A percentile compares a stretch with the other conserved stretches of the same genome.
phyloP scores from a whole-genome alignment of 176 grass and related monocot species.

The Neostapfia colusana region DNA sequence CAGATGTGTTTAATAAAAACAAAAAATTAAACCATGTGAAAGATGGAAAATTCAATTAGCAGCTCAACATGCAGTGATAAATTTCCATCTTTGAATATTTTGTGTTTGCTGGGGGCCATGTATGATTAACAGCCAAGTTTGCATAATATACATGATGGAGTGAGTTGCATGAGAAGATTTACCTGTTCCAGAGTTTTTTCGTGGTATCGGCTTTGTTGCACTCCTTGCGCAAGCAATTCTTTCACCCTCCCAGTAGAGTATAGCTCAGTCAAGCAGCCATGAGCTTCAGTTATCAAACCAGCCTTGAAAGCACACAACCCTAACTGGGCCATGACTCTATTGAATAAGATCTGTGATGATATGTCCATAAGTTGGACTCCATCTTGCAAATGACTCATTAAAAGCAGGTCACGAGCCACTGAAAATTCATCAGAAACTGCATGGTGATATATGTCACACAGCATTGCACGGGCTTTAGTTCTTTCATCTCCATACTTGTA shows the following conservation, averaged over 20 bases:
- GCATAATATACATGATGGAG: neutral
- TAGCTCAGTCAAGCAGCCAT: conserved; percentile 80
- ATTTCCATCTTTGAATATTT: neutral
- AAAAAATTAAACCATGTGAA: neutral
- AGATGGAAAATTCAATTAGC: neutral
- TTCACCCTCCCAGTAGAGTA: conserved; percentile 85
- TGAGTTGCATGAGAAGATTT: neutral
- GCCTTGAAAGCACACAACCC: conserved; percentile 87
- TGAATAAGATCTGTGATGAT: conserved; percentile 89
- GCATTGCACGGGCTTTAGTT: conserved; percentile 93
- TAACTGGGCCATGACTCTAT: conserved; percentile 87
- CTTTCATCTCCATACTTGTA: conserved; percentile 94
- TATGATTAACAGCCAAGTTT: neutral
- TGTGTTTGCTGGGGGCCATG: neutral
- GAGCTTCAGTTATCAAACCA: conserved; percentile 84
- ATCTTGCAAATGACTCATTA: conserved; percentile 98
- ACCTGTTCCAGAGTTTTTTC: conserved; percentile 99
- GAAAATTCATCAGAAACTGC: conserved; percentile 86
- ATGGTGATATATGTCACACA: conserved; percentile 98
- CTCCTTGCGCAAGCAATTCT: conserved; percentile 90
- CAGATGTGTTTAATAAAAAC: neutral
- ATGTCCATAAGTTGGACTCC: conserved; percentile 96
- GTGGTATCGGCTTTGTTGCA: conserved; percentile 90
- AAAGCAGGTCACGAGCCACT: conserved; percentile 82
- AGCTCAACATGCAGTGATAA: neutral